Percentiles rank a stretch among this genome's conserved stretches.
Conservation (phyloP, 2,329 filamentous ascomycete genomes). For the Trichoderma sp. region DNA sequence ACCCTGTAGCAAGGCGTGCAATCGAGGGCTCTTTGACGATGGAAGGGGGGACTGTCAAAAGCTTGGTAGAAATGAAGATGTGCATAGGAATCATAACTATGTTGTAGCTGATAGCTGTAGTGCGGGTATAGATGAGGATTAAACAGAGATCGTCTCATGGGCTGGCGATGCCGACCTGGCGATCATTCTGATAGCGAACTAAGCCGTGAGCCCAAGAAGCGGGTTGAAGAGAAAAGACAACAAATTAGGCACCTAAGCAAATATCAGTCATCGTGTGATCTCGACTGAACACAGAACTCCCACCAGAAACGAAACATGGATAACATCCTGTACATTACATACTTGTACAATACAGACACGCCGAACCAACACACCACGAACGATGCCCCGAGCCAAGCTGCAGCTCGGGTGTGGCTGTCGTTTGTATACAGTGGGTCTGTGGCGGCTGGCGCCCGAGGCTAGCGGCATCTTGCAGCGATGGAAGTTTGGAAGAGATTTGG, state of each 20-base stretch:
- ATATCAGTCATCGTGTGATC: no score
- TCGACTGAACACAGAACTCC: not conserved
- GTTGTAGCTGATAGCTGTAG: not conserved
- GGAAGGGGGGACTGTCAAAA: no score
- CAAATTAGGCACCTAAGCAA: no score
- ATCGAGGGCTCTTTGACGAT: not conserved
- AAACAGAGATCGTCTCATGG: not conserved
- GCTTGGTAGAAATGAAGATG: not conserved
- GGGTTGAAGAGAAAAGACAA: no score
- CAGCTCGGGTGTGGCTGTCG: conserved; percentile 17
- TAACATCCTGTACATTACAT: not conserved
- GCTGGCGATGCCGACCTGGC: not conserved
- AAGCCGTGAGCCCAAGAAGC: not conserved
- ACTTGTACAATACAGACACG: no score
- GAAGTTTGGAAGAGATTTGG: not conserved
- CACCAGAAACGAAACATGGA: not conserved
- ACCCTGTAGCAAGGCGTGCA: not conserved
- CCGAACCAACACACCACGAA: not conserved
- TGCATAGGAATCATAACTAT: not conserved
- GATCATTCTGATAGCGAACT: not conserved
- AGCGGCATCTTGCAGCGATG: conserved; percentile 21
- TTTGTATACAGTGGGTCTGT: conserved; percentile 10
- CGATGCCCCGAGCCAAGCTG: not conserved
- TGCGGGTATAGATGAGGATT: not conserved
- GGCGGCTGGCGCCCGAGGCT: conserved; percentile 17